Percentiles rank a stretch among this genome's conserved stretches.
Conservation (phyloP, 176 grass and related monocot species). For the Dactylis glomerata region DNA sequence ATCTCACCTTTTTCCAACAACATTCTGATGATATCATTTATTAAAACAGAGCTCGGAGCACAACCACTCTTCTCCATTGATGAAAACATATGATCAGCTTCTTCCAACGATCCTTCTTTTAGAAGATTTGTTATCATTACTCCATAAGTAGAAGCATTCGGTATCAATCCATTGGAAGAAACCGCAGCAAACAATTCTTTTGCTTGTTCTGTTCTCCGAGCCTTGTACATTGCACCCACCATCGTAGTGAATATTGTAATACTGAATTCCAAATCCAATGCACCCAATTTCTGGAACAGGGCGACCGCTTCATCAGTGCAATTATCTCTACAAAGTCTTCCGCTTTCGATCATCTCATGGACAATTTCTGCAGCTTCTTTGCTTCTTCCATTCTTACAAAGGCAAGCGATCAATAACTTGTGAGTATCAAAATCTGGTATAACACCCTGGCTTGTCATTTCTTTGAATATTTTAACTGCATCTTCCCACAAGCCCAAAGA, state of each 20-base stretch:
- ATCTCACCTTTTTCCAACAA: too few relatives aligned
- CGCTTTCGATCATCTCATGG: neutral
- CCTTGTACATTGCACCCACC: neutral
- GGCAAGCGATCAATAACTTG: neutral
- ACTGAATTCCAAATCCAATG: neutral
- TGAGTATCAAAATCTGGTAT: neutral
- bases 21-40: neutral
- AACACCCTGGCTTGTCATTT: neutral
- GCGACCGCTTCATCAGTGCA: neutral
- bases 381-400: neutral
- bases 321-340: neutral
- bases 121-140: neutral
- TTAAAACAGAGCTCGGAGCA: neutral
- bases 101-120: neutral
- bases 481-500: neutral
- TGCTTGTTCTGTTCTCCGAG: neutral
- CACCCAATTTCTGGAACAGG: neutral
- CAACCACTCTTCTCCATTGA: neutral
- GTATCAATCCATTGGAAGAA: neutral
- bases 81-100: neutral
- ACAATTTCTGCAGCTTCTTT: neutral
- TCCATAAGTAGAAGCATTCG: neutral
- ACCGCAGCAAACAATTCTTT: neutral
- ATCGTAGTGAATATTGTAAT: neutral
- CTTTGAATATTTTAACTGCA: neutral